Base-by-base conservation (phyloP, 2,329 filamentous ascomycete species). In the Cladophialophora psammophila region DNA sequence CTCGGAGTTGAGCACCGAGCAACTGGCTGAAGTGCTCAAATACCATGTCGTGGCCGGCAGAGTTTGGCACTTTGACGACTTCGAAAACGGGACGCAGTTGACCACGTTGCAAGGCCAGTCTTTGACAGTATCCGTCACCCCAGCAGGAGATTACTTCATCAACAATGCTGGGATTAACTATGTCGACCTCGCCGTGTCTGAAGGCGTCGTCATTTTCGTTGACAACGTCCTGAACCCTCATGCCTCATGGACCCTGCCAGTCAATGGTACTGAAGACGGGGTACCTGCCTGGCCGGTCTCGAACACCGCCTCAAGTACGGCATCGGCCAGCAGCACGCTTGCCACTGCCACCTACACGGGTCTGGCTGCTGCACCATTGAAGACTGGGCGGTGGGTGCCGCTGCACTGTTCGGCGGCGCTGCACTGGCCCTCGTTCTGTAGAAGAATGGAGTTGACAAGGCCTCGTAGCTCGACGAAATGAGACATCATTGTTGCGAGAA, bases 211-310 rank as follows among this genome's bases (percentile, higher is more conserved):
- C 42, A 20, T 66, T 6, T 68, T 66, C 53, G 57, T 68, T 36
- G 66, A 66, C 57, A 68, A 68, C 50, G 66, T 68, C 32, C 52
- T 66, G 57, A 68, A 68, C 18, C 57, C 66, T 15, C 7, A 48
- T 36, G 52, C 57, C 18, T n/a, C 66, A 18, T 68, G 45, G 63
- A 45, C 15, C 35, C 63, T 36, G 18, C 66, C 56, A 8, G 48
- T 53, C 13, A 59, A 65, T 62, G 63, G 57, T 45, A 42, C 57
- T 15, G 66, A 59, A 10, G 66, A 65, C 12, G 66, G 66, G 48
- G n/a, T 62, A 18, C 63, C 62, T 38, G 63, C 63, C 12, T 68
- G 63, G 57, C 57, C 57, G 10, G 13, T 36, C 42, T 59, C 56
- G 38, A 42, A 45, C 32, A 34, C 26, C 55, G 55, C 45, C 35